Base-by-base conservation (phyloP, 2,329 filamentous ascomycete genomes). In the Shiraia bambusicola region DNA sequence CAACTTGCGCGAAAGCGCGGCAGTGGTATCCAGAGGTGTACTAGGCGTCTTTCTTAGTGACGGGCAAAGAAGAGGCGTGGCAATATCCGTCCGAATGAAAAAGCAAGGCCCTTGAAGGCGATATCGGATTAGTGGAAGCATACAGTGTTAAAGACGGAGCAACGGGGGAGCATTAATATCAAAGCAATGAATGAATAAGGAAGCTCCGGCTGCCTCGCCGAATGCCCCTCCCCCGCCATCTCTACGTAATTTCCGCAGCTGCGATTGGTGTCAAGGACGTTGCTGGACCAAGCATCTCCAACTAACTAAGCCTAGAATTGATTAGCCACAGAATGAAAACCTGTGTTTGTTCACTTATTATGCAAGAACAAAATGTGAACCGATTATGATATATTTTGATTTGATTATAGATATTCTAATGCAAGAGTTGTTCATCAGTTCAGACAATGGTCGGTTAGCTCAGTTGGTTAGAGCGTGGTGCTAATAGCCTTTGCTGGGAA, bases 121-220 rank as follows among this genome's bases (percentile, higher is more conserved):
- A 33, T 62, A 66, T 36, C 47, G 57, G 34, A 66, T 55, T 12
- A 40, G n/a, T n/a, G n/a, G 40, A 57, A 59, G 58, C 62, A 67
- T 66, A 36, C 45, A 63, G 34, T 11, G 16, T 24, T 13, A 28
- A 17, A 34, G 31, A 22, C 32, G 19, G 13, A n/a, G 22, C 35
- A 31, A 15, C 12, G 40, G n/a, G 32, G 22, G 31, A 27, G 36
- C 41, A 40, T 45, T 28, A 24, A 28, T 10, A 33, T 4, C 19
- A 22, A 22, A 22, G 19, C 19, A 13, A 16, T n/a, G 3, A 4
- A 13, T 31, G 8, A 15, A 15, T 31, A 15, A 13, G 13, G 13
- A 13, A 37, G 28, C 33, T 37, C 34, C 22, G 30, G 8, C 38
- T 34, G 39, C 33, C 32, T 42, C 36, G 28, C 39, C 33, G 39